Base-by-base conservation (phyloP, 2,329 filamentous ascomycete species). In the Albophoma yamanashiensis region DNA sequence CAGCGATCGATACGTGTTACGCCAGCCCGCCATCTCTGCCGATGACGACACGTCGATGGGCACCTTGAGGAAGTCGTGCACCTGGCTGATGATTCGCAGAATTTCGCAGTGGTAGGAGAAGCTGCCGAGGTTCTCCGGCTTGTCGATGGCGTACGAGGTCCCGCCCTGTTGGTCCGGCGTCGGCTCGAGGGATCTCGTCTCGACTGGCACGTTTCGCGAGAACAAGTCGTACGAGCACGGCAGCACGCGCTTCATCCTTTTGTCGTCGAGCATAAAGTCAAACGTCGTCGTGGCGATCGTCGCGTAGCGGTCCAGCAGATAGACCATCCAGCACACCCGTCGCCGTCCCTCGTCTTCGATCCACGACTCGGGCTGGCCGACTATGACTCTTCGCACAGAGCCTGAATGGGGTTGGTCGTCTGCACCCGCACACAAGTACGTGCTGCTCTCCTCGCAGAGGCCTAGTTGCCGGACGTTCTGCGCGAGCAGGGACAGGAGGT, bases 61-160 rank as follows among this genome's bases (percentile, higher is more conserved):
- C 0, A 64, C 69, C 55, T 75, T 74, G 39, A 78, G 69, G 58
- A 78, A 78, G 47, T 73, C 70, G 63, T 78, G 75, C 1, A 78
- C 72, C n/a, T 70, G 71, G 62, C 74, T 76, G 1, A 78, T 63
- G 20, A 77, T 77, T 1, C 73, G 68, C 12, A 77, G 64, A n/a
- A 78, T 75, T 58, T 78, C 73, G 63, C 76, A 78, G 58, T 78
- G 76, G 17, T 78, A 76, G 0, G 76, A 75, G 60, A 78, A 78
- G 59, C 75, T 78, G 12, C 76, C 76, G 0, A 78, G 68, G 39
- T 78, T 78, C 57, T 78, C 76, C 0, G 74, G 70, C 36, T 70
- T 73, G 62, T 75, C 74, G 22, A 76, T 66, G 3, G 70, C 64
- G 55, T 69, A 72, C 12, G 64, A 64, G 1, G 64, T 64, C 0